A percentile compares a stretch with the other conserved stretches of the same genome.
These are phyloP conservation scores for Penicillium digitatum DNA, from an alignment of 2,329 filamentous ascomycete genomes.

Conservation along the genomic window DNA sequence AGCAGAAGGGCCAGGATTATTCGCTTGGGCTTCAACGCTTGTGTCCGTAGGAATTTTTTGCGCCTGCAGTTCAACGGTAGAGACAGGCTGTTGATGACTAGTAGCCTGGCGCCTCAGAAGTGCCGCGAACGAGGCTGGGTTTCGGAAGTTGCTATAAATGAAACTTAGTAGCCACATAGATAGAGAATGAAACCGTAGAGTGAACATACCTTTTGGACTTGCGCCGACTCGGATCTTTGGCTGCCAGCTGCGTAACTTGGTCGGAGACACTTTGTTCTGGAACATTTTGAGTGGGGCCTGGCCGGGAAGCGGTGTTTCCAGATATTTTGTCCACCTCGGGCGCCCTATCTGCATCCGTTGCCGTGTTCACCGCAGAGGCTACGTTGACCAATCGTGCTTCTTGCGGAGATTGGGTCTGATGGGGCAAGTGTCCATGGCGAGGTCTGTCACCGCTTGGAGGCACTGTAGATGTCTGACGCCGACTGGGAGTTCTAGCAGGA, in stretches of 20 bases:
- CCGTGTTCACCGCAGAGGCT: background rate
- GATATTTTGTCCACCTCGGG: background rate
- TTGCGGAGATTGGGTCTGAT: background rate
- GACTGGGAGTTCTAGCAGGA: background rate
- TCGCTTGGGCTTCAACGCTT: background rate
- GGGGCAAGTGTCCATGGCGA: background rate
- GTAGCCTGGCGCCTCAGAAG: constrained; percentile 3
- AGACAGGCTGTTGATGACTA: background rate
- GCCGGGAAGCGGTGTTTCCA: background rate
- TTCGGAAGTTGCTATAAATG: background rate
- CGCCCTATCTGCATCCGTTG: background rate
- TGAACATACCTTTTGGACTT: constrained; percentile 1
- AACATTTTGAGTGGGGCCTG: background rate
- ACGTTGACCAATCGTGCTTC: background rate
- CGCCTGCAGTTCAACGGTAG: background rate
- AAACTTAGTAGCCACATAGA: background rate
- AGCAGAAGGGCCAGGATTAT: background rate
- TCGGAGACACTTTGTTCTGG: background rate
- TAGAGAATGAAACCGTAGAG: background rate
- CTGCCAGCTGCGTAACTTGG: background rate
- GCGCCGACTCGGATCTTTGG: background rate
- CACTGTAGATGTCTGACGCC: background rate
- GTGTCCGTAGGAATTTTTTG: background rate
- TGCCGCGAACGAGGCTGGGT: background rate
- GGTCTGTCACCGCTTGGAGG: background rate